Evolutionary conservation across 129 eudicot species (phyloP).

Genomic region (Pulicaria dysenterica): DNA sequence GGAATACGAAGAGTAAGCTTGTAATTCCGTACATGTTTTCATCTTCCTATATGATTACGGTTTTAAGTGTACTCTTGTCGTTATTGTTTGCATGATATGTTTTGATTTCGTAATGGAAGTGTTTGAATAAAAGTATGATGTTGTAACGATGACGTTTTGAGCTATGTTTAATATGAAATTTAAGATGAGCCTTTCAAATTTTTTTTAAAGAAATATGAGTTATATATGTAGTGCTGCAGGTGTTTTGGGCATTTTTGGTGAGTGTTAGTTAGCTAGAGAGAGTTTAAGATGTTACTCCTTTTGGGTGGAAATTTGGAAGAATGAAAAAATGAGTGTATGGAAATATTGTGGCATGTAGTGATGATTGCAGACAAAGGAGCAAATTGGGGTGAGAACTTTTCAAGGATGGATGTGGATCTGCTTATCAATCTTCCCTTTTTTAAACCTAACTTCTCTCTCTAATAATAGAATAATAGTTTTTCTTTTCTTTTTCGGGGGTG

Average conservation of each 20-base stretch:
- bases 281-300: background rate
- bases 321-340: conserved; percentile 1
- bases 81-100: conserved; percentile 26
- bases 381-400: conserved; percentile 16
- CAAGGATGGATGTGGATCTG: conserved; percentile 32
- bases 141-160: conserved; percentile 2
- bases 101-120: conserved; percentile 20
- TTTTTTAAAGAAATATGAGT: background rate
- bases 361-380: conserved; percentile 34
- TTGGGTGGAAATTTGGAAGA: background rate
- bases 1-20: conserved; percentile 24
- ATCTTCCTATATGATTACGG: background rate
- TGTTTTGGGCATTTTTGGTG: background rate
- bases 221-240: background rate
- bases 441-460: background rate
- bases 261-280: background rate
- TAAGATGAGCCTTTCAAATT: conserved; percentile 3
- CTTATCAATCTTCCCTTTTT: background rate
- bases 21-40: conserved; percentile 5
- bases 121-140: conserved; percentile 24
- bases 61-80: conserved; percentile 9
- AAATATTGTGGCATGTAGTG: conserved; percentile 18
- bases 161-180: no score
- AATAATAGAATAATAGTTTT: background rate
- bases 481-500: no score